A percentile compares a stretch with the other conserved stretches of the same genome.
Conservation (phyloP, 768 basidiomycete genomes). For the Sarcodon sp. region DNA sequence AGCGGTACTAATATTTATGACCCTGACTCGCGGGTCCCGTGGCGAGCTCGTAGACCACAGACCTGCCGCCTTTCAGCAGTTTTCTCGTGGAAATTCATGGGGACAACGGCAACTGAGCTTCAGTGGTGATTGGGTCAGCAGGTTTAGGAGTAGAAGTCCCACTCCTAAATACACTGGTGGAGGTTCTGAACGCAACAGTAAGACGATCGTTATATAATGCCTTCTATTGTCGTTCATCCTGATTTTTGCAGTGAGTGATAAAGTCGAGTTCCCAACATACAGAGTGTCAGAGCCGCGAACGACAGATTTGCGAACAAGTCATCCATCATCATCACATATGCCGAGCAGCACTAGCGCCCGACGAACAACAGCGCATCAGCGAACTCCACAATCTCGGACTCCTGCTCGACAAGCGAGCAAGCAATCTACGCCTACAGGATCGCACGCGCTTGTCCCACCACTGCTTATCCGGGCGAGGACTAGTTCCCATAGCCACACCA, state of each 20-base stretch:
- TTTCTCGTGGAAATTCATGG: constrained; percentile 21
- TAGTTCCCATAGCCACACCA: constrained; percentile 25
- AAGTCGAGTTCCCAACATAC: background rate
- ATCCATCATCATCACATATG: background rate
- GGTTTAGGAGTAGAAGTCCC: constrained; percentile 21
- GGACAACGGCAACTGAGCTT: constrained; percentile 41
- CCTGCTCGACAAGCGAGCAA: background rate
- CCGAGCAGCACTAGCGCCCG: background rate
- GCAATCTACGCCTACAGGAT: background rate
- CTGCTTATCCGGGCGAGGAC: constrained; percentile 5
- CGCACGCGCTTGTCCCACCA: background rate
- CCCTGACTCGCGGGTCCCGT: constrained; percentile 67
- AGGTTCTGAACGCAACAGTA: background rate
- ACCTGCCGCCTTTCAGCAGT: background rate
- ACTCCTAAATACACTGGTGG: constrained; percentile 6
- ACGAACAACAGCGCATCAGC: background rate
- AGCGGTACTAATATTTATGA: constrained; percentile 76
- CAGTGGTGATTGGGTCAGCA: constrained; percentile 37
- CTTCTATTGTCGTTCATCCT: background rate
- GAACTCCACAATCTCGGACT: background rate
- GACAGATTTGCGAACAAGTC: background rate
- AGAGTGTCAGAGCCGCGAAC: background rate
- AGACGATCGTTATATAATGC: background rate
- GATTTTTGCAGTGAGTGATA: background rate
- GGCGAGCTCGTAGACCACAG: constrained; percentile 12